A percentile compares a stretch with the other conserved stretches of the same genome.
Conservation (phyloP, 192 early-diverging fungal genomes). For the Coemansia biformis region DNA sequence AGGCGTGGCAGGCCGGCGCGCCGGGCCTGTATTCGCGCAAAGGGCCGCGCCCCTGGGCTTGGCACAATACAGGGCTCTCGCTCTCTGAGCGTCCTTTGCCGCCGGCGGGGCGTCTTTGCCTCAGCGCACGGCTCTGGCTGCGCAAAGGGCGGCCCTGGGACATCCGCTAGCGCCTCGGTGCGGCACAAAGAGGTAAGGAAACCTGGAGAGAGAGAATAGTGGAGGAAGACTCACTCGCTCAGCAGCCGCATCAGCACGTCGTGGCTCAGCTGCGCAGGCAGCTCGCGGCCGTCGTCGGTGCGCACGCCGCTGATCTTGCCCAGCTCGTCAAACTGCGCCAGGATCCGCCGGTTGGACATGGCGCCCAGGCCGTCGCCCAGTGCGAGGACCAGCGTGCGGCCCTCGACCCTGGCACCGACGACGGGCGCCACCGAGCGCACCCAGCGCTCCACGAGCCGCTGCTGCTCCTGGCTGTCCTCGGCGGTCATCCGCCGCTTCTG, state of each 20-base stretch:
- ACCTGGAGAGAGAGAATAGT: no score
- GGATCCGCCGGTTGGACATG: conserved; percentile 40
- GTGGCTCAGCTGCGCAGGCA: conserved; percentile 40
- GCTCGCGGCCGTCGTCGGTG: conserved; percentile 38
- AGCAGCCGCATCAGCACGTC: conserved; percentile 38
- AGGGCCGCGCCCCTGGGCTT: no score
- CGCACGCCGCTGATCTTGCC: conserved; percentile 33
- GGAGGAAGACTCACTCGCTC: conserved; percentile 8
- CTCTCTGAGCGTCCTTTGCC: no score
- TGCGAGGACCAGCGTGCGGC: conserved; percentile 38
- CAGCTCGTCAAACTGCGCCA: conserved; percentile 37
- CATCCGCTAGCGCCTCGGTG: no score
- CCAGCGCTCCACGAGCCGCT: conserved; percentile 42
- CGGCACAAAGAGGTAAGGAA: no score
- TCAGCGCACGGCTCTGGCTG: no score
- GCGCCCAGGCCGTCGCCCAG: conserved; percentile 44
- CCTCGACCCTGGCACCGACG: conserved; percentile 39
- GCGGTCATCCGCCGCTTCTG: conserved; percentile 37
- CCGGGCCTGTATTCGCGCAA: no score
- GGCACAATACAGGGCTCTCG: no score
- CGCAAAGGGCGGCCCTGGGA: no score
- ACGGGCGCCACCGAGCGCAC: conserved; percentile 39
- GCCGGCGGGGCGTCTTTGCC: no score
- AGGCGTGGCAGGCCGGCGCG: no score
- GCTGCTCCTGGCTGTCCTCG: conserved; percentile 46